phyloP scores from a whole-genome alignment of 495 filamentous ascomycete species.

The Penicillium angulare region DNA sequence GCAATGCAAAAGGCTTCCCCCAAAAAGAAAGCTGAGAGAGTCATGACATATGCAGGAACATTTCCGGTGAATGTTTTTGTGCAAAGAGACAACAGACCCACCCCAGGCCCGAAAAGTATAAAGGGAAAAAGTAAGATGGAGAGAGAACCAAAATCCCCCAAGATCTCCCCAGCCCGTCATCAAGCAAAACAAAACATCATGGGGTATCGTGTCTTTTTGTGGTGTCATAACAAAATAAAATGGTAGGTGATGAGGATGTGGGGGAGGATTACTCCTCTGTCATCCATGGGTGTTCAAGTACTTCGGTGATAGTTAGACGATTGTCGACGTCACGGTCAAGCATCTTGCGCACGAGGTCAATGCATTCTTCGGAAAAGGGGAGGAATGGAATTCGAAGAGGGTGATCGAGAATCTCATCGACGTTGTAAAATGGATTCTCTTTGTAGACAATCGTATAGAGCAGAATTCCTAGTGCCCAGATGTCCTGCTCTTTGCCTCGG shows the following conservation, averaged over 20 bases:
- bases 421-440: constrained; percentile 98
- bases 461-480: constrained; percentile 97
- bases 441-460: constrained; percentile 99
- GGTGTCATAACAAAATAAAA: constrained; percentile 15
- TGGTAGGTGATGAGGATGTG: neutral
- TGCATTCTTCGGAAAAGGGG: constrained; percentile 81
- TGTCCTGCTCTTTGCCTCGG: constrained; percentile 93
- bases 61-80: neutral
- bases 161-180: constrained; percentile 3
- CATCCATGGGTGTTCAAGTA: constrained; percentile 83
- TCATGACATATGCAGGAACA: constrained; percentile 4
- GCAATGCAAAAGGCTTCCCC: neutral
- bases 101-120: neutral
- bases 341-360: constrained; percentile 87
- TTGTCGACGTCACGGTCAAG: constrained; percentile 83
- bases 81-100: constrained; percentile 2
- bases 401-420: constrained; percentile 98
- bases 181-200: constrained; percentile 29
- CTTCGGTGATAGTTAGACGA: constrained; percentile 76
- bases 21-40: neutral
- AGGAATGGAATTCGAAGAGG: constrained; percentile 89
- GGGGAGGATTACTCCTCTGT: constrained; percentile 16
- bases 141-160: neutral
- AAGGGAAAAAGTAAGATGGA: neutral
- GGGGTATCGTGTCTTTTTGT: constrained; percentile 32